Conservation (phyloP, 2,329 filamentous ascomycete species). For the Colletotrichum limetticola region DNA sequence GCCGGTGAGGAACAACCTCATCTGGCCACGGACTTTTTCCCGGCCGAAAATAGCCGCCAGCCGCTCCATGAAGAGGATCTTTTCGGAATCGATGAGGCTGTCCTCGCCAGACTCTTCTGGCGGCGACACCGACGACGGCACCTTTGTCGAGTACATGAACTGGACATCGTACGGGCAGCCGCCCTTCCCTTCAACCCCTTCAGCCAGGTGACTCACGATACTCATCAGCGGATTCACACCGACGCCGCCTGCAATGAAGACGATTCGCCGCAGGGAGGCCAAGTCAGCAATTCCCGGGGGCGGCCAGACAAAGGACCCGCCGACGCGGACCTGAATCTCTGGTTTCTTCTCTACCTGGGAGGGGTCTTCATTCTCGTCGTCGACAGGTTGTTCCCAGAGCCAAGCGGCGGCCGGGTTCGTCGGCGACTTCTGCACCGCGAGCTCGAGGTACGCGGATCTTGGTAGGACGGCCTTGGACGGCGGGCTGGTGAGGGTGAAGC, state of each 20-base stretch:
- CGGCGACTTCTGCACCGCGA: conserved; percentile 80
- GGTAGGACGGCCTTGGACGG: conserved; percentile 62
- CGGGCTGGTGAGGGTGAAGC: conserved; percentile 87
- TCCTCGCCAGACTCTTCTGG: conserved; percentile 10
- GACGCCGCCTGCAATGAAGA: conserved; percentile 85
- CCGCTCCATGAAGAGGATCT: conserved; percentile 63
- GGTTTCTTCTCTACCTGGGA: conserved; percentile 70
- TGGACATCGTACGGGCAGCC: conserved; percentile 53
- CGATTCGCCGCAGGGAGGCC: conserved; percentile 63
- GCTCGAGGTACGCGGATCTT: conserved; percentile 69
- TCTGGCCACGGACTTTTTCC: conserved; percentile 49
- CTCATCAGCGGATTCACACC: conserved; percentile 85
- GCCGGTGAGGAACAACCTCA: conserved; percentile 61
- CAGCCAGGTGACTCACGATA: conserved; percentile 72
- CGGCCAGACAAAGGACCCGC: conserved; percentile 85
- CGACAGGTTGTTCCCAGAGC: conserved; percentile 69
- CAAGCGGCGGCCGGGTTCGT: conserved; percentile 79
- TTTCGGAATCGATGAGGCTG: conserved; percentile 38
- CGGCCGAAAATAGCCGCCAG: conserved; percentile 54
- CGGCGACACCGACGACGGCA: conserved; percentile 34
- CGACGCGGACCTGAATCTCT: conserved; percentile 75
- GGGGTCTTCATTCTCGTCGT: conserved; percentile 39
- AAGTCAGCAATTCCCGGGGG: conserved; percentile 51
- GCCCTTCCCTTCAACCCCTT: conserved; percentile 41
- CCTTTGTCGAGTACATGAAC: conserved; percentile 71